Conservation (phyloP, 305 asterid genomes). For the Andrographis paniculata region DNA sequence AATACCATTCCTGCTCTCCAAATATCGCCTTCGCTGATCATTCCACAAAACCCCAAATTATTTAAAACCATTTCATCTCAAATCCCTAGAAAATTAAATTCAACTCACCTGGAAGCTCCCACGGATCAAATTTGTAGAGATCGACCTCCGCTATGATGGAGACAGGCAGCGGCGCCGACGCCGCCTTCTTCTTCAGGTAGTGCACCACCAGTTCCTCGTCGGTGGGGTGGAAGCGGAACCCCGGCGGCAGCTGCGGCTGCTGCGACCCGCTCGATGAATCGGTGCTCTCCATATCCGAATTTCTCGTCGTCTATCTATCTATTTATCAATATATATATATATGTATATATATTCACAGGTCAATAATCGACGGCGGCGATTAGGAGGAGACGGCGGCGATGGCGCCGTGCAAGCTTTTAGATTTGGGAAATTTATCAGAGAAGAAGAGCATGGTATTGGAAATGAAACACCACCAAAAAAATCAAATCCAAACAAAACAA, state of each 20-base stretch:
- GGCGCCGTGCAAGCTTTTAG: too few relatives aligned
- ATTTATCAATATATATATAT: too few relatives aligned
- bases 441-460: too few relatives aligned
- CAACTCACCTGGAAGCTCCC: conserved; percentile 71
- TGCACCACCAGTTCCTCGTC: conserved; percentile 82
- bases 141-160: conserved; percentile 77
- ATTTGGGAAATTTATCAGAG: too few relatives aligned
- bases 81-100: background rate
- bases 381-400: too few relatives aligned
- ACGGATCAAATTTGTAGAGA: conserved; percentile 78
- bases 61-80: background rate
- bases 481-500: too few relatives aligned
- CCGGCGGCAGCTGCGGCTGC: conserved; percentile 73
- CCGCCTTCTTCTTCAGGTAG: conserved; percentile 74
- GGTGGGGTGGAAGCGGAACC: conserved; percentile 84
- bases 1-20: conserved; percentile 88
- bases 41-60: background rate
- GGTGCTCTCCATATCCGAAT: conserved; percentile 75
- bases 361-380: too few relatives aligned
- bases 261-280: conserved; percentile 65
- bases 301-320: too few relatives aligned
- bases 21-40: conserved; percentile 58
- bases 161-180: conserved; percentile 60
- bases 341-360: too few relatives aligned
- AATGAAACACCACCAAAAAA: too few relatives aligned